Evolutionary conservation across 768 basidiomycete species (phyloP).

Genomic region (Russula lepida): DNA sequence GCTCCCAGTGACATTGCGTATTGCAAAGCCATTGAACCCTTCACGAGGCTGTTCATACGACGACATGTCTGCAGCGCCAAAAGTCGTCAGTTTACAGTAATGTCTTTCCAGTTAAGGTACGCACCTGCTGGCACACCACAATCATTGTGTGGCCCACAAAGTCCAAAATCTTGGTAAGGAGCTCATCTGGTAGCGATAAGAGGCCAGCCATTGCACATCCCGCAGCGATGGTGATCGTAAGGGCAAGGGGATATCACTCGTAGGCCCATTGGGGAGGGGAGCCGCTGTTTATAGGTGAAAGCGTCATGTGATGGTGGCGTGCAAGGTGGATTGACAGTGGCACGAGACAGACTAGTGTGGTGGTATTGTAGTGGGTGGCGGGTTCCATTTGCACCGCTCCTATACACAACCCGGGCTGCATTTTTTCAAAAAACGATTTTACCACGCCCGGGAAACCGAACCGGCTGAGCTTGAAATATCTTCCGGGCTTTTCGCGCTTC

Average conservation of each 20-base stretch:
- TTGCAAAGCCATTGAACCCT: not conserved
- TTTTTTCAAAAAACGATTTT: no score
- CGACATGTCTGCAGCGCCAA: not conserved
- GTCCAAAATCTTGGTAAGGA: not conserved
- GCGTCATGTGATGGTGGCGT: not conserved
- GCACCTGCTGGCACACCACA: not conserved
- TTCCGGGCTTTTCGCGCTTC: no score
- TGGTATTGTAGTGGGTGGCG: not conserved
- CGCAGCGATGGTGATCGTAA: not conserved
- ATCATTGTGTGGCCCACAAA: not conserved
- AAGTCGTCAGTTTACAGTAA: not conserved
- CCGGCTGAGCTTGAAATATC: no score
- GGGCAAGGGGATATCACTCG: not conserved
- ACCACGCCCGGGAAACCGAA: no score
- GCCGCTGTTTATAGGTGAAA: not conserved
- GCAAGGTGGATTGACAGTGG: not conserved
- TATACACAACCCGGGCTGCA: not conserved
- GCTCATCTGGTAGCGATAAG: slow-evolving; percentile 4
- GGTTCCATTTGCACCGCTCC: not conserved
- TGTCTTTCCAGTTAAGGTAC: not conserved
- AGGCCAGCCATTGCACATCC: not conserved
- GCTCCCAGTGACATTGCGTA: not conserved
- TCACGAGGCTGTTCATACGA: not conserved
- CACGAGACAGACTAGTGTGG: not conserved
- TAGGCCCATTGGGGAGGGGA: not conserved